Conservation (phyloP, 768 basidiomycete genomes). For the Termitomyces titanicus region DNA sequence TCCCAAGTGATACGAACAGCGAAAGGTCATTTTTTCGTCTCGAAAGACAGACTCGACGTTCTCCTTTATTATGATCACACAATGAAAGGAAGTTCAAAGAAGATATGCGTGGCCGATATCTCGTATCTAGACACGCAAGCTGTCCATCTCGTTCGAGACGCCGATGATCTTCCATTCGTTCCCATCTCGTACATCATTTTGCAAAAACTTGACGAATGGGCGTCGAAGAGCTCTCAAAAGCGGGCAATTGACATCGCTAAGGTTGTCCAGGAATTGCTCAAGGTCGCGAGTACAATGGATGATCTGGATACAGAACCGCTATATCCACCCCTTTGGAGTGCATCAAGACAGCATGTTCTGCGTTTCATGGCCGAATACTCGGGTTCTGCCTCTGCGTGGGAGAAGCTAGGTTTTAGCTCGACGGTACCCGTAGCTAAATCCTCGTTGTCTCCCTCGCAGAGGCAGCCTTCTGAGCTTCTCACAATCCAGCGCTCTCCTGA, state of each 20-base stretch:
- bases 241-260: neutral
- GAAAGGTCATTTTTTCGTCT: constrained; percentile 3
- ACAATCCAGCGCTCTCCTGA: neutral
- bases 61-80: constrained; percentile 5
- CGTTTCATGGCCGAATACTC: neutral
- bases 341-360: neutral
- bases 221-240: neutral
- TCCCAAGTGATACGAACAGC: constrained; percentile 1
- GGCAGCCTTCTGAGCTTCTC: neutral
- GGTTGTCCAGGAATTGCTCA: constrained; percentile 1
- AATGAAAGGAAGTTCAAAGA: neutral
- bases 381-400: constrained; percentile 1
- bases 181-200: constrained; percentile 7
- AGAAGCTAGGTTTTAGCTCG: constrained; percentile 7
- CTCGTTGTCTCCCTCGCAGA: neutral
- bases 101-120: constrained; percentile 1
- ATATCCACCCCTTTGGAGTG: neutral
- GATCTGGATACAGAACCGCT: neutral
- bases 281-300: neutral
- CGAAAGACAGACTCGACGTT: no score
- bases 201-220: constrained; percentile 9
- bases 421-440: neutral
- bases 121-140: neutral
- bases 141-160: constrained; percentile 1
- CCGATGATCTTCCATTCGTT: constrained; percentile 2